Evolutionary conservation across 2,329 filamentous ascomycete species (phyloP), one percentile per base, ranked within the genome.

Genomic region (Cladosporium sp.): DNA sequence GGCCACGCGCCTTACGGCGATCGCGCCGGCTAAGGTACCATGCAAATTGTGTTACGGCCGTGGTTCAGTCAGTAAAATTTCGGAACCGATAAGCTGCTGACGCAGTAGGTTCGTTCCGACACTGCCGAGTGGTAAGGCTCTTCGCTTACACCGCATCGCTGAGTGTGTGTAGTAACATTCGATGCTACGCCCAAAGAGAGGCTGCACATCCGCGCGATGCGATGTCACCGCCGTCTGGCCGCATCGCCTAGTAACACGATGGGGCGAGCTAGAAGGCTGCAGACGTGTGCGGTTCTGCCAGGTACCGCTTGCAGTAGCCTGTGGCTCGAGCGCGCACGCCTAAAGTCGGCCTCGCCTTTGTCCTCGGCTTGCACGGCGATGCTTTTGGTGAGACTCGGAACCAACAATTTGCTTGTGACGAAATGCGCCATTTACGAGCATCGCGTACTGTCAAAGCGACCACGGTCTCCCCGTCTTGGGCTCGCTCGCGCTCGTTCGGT

Each of bases 181-280:
- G 11, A 21, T 36, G 30, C 52, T 30, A 57, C 38, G 36, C 32
- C 57, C 57, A 28, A 59, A 59, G 24, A 28, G 30, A 64, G 51
- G 61, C 55, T 47, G 36, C 36, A 6, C 26, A 44, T 64, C 61
- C 61, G 61, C 51, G 51, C 60, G 60, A 55, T 38, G 51, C 60
- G 60, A 55, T 52, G 51, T 28, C 57, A 59, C 57, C 57, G 57
- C 38, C 57, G 57, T 59, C 57, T 28, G 24, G 57, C 57, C 57
- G 57, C 28, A 58, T 59, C 57, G 57, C 57, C 55, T 59, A 59
- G 57, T 26, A 8, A 38, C 38, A 21, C 30, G 59, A 62, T 62
- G 59, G 59, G 59, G 59, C 60, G 34, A 57, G 61, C 61, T 64
- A 64, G 61, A 64, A 64, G 47, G 61, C 61, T 64, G 61, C 61